phyloP scores from a whole-genome alignment of 108 stramenopile species.

The Cyclotella choctawhatcheeana region DNA sequence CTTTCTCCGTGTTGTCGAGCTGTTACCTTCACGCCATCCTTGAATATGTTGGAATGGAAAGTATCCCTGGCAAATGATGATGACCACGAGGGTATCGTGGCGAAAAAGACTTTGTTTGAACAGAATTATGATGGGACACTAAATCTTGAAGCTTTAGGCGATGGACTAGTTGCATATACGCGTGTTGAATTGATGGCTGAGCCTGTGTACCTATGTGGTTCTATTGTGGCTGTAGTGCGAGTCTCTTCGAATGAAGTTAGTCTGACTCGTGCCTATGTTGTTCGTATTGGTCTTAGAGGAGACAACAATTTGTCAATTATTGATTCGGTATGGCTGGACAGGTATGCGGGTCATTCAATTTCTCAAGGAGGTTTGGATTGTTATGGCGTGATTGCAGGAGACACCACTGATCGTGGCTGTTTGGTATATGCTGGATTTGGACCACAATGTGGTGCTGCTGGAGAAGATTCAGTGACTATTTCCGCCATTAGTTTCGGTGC shows the following conservation, averaged over 20 bases:
- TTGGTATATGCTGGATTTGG: slow-evolving; percentile 31
- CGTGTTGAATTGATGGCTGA: not conserved
- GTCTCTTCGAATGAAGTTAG: not conserved
- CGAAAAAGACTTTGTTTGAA: not conserved
- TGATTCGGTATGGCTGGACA: slow-evolving; percentile 41
- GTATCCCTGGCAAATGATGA: slow-evolving; percentile 3
- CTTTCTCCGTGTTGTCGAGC: not conserved
- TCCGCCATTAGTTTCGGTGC: slow-evolving; percentile 30
- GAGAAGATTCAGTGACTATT: slow-evolving; percentile 27
- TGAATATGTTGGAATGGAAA: slow-evolving; percentile 12
- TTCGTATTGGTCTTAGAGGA: slow-evolving; percentile 10
- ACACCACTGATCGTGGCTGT: slow-evolving; percentile 1
- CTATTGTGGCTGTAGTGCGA: slow-evolving; percentile 21
- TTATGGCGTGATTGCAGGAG: slow-evolving; percentile 26
- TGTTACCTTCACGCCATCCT: not conserved
- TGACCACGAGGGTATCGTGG: not conserved
- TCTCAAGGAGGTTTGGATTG: slow-evolving; percentile 20
- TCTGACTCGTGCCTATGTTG: slow-evolving; percentile 15
- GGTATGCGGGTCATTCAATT: slow-evolving; percentile 28
- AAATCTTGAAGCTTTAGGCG: not conserved
- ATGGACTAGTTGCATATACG: not conserved
- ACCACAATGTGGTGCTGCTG: slow-evolving; percentile 5
- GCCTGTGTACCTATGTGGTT: slow-evolving; percentile 2
- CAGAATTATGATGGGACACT: slow-evolving; percentile 15
- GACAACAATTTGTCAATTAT: not conserved